A percentile compares a stretch with the other conserved stretches of the same genome.
Evolutionary conservation across 495 filamentous ascomycete genomes (phyloP).

Genomic region (Geoglossum glabrum): DNA sequence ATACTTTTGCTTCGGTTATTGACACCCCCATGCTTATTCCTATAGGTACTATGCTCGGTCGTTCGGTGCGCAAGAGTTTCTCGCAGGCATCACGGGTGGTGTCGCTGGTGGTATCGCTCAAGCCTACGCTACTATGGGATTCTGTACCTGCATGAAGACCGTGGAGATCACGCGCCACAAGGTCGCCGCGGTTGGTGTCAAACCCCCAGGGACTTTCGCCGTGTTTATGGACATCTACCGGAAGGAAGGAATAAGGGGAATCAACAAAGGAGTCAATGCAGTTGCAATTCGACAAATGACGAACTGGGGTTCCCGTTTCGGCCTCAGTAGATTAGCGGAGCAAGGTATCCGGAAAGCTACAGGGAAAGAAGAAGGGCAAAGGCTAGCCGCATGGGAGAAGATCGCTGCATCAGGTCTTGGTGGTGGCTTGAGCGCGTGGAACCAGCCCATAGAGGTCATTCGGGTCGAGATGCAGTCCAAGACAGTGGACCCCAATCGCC

Average conservation of each 20-base stretch:
- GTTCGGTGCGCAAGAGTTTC: constrained; percentile 69
- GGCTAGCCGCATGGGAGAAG: constrained; percentile 66
- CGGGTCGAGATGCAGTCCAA: constrained; percentile 99
- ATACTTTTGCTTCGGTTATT: background rate
- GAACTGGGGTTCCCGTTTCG: constrained; percentile 96
- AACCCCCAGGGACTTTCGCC: constrained; percentile 68
- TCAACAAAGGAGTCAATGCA: constrained; percentile 96
- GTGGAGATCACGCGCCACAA: constrained; percentile 99
- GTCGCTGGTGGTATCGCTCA: constrained; percentile 91
- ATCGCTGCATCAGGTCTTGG: constrained; percentile 71
- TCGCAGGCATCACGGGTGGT: constrained; percentile 73
- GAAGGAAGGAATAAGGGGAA: constrained; percentile 81
- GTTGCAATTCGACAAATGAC: constrained; percentile 97
- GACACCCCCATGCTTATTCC: constrained; percentile 6
- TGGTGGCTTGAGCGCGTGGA: constrained; percentile 92
- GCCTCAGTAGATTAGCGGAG: constrained; percentile 77
- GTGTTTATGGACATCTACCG: constrained; percentile 97
- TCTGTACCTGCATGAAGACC: constrained; percentile 99
- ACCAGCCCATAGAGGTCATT: constrained; percentile 99
- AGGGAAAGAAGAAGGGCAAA: constrained; percentile 58
- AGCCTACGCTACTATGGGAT: constrained; percentile 98
- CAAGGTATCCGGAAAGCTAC: constrained; percentile 63
- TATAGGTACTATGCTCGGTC: constrained; percentile 50
- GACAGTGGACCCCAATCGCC: constrained; percentile 89
- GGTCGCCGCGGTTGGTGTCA: constrained; percentile 60